Evolutionary conservation across 306 rosid species (phyloP), one percentile per base, ranked within the genome.

Genomic region (Quercus engelmannii): DNA sequence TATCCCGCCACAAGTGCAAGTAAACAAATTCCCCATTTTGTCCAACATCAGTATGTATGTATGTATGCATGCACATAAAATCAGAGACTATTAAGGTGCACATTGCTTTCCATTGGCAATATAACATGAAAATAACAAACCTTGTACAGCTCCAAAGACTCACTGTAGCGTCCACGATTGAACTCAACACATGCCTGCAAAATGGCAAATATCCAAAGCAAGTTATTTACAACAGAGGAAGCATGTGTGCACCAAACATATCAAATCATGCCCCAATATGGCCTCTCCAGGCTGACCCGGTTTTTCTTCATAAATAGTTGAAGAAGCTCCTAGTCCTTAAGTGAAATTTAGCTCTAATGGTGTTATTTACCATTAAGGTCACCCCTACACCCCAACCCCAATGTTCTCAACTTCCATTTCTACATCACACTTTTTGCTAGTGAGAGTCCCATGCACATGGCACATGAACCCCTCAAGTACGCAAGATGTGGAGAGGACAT

Each of bases 151-250:
- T 91, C 98, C 79, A 93, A 88, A 2, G 98, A 96, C 85, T 96
- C 99, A 33, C 91, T 87, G 84, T 79, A 96, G 77, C 87, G 94
- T 76, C 93, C 97, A 23, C 94, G 97, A 75, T 93, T 96, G 88
- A 91, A 96, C 89, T 93, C 97, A 76, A 96, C 99, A 59, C 98
- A 96, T 73, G 98, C 99, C 99, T 93, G 96, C 14, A 49, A 49
- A 49, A 49, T 49, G 14, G 17, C 72, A 90, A 71, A 85, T 77
- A 83, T 74, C 77, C 79, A 69, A 9, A 69, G 78, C 55, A 72
- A 79, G 72, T 74, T 79, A 76, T 43, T 71, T 81, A 76, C 38
- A 78, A 81, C 54, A 80, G 71, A 61, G 63, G 63, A 67, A 76
- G 78, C n/a, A 73, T 33, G 77, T 62, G 49, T 69, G 62, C 63